phyloP scores from a whole-genome alignment of 2,329 filamentous ascomycete genomes.

The Fusarium xylarioides region DNA sequence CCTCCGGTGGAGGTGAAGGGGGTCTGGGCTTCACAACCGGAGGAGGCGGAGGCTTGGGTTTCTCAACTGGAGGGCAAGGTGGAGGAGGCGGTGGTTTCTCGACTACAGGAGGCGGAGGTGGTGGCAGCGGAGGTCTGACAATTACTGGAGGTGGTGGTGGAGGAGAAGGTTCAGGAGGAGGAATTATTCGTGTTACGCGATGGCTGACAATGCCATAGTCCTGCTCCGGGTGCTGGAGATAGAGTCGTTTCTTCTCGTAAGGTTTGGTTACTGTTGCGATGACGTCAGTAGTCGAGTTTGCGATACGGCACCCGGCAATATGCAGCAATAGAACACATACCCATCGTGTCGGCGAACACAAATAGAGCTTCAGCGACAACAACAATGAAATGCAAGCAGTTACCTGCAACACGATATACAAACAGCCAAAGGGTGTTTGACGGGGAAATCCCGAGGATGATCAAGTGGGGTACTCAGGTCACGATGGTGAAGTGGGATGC shows the following conservation, averaged over 20 bases:
- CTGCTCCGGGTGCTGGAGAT: constrained; percentile 52
- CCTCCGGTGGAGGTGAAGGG: constrained; percentile 42
- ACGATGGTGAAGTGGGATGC: constrained; percentile 19
- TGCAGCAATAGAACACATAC: constrained; percentile 30
- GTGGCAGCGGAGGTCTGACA: constrained; percentile 33
- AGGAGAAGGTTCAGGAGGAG: constrained; percentile 44
- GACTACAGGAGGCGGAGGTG: constrained; percentile 32
- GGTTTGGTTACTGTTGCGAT: constrained; percentile 41
- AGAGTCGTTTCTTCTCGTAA: constrained; percentile 54
- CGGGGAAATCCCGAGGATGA: constrained; percentile 12
- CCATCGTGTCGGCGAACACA: constrained; percentile 27
- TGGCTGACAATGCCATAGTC: constrained; percentile 50
- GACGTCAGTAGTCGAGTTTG: constrained; percentile 37
- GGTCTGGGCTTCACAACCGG: constrained; percentile 39
- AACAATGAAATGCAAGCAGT: constrained; percentile 20
- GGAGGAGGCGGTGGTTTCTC: constrained; percentile 36
- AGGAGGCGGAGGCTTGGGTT: constrained; percentile 36
- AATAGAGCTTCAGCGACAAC: not conserved
- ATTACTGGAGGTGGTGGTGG: constrained; percentile 38
- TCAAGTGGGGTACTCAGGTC: constrained; percentile 24
- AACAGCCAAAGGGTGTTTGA: constrained; percentile 11
- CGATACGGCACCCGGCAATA: constrained; percentile 12
- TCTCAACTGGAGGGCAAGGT: constrained; percentile 12
- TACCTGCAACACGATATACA: constrained; percentile 8
- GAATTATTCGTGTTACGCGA: constrained; percentile 52